Percentiles rank a stretch among this genome's conserved stretches.
Evolutionary conservation across 164 flowering plant genomes (phyloP).

Genomic region (Kingdonia uniflora): DNA sequence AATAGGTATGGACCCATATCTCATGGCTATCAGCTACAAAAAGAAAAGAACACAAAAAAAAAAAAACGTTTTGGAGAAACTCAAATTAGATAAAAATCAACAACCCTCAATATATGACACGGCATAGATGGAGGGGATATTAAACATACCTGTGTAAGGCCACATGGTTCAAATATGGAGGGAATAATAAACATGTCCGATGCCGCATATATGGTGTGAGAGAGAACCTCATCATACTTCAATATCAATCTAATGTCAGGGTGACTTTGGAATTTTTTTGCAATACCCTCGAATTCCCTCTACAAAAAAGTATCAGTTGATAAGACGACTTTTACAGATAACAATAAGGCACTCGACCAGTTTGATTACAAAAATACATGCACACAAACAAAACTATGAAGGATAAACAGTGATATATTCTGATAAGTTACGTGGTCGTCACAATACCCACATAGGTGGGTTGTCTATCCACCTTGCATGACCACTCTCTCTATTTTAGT

Average conservation of each 20-base stretch:
- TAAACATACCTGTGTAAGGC: constrained; percentile 80
- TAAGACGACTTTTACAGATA: not conserved
- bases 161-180: constrained; percentile 97
- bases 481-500: no score
- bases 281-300: constrained; percentile 93
- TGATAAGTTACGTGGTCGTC: no score
- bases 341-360: no score
- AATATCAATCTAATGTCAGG: constrained; percentile 62
- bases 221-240: constrained; percentile 85
- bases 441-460: no score
- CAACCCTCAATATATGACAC: no score
- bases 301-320: constrained; percentile 15
- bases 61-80: no score
- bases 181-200: constrained; percentile 93
- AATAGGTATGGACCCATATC: constrained; percentile 89
- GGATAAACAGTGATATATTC: no score
- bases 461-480: no score
- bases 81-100: no score
- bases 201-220: constrained; percentile 80
- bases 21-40: constrained; percentile 95
- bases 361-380: no score
- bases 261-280: constrained; percentile 56
- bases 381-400: no score
- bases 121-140: no score
- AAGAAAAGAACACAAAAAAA: not conserved